Evolutionary conservation across 2,329 filamentous ascomycete genomes (phyloP).

Genomic region (Venturia asperata): DNA sequence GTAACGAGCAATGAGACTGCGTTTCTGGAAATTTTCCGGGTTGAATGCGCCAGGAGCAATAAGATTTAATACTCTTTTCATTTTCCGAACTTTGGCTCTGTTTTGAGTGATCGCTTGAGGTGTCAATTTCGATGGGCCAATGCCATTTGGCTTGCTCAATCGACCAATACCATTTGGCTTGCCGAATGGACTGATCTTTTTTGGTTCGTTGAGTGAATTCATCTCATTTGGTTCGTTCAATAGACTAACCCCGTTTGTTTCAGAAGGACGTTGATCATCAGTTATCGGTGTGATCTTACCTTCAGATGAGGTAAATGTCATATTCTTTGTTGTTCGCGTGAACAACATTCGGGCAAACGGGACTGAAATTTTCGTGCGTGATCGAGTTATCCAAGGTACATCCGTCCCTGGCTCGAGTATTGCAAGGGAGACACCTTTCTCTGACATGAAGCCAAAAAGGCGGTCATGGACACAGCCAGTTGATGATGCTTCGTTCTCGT

Average conservation of each 20-base stretch:
- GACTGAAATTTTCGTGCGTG: constrained; percentile 1
- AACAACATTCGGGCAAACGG: constrained; percentile 3
- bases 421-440: constrained; percentile 51
- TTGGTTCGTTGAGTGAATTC: no score
- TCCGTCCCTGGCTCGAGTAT: background rate
- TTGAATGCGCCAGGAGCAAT: no score
- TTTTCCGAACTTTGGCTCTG: background rate
- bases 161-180: no score
- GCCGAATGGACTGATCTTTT: background rate
- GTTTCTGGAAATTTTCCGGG: no score
- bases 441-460: constrained; percentile 58
- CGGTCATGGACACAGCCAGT: constrained; percentile 22
- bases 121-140: background rate
- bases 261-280: background rate
- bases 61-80: no score
- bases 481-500: constrained; percentile 21
- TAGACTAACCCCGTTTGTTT: background rate
- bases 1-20: no score
- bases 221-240: background rate
- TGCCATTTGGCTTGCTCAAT: no score
- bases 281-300: constrained; percentile 3
- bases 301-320: background rate
- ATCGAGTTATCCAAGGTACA: constrained; percentile 12
- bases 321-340: background rate
- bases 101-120: no score